Evolutionary conservation across 148 eudicot species (phyloP), one percentile per base, ranked within the genome.

Genomic region (Rhododendron molle): DNA sequence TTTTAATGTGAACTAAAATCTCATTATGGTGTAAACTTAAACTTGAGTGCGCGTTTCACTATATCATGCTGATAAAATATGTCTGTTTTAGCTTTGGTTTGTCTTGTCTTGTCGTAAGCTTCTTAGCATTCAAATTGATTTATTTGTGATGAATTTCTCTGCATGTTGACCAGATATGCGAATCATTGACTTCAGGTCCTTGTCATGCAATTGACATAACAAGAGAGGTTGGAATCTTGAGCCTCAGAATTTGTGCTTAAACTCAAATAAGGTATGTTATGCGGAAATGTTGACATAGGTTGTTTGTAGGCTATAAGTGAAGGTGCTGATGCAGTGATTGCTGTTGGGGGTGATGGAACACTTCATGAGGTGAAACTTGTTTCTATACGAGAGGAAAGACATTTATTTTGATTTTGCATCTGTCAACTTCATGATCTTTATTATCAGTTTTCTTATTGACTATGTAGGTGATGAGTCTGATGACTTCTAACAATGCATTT

Each of bases 301-400:
- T 78, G n/a, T 81, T 82, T 38, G 78, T 87, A 96, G 99, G 99
- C 99, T 67, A 95, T 96, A 80, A 90, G 94, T 83, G 96, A 95
- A 78, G 99, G 99, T 84, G 99, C 95, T 80, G 91, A 92, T 91
- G 99, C 99, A 5, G 98, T 96, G 76, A 85, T 96, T 89, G 98
- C 99, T 18, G 99, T 96, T 77, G 99, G 99, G 72, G 99, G 99
- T 85, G 99, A 96, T 87, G 99, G 99, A 84, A 96, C 99, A 36
- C 98, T 96, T 88, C 99, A 96, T 83, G 98, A 96, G 98, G 99
- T 96, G 80, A 83, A 89, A 30, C 43, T 60, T 28, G 30, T 9
- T 80, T 80, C 71, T 62, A 32, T 84, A 60, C 23, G 9, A 52
- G 32, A n/a, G 23, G 7, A 30, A 60, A 44, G 36, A 16, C 18